These are phyloP conservation scores for Mycena amicta DNA, from an alignment of 768 basidiomycete genomes.

Conservation along the genomic window DNA sequence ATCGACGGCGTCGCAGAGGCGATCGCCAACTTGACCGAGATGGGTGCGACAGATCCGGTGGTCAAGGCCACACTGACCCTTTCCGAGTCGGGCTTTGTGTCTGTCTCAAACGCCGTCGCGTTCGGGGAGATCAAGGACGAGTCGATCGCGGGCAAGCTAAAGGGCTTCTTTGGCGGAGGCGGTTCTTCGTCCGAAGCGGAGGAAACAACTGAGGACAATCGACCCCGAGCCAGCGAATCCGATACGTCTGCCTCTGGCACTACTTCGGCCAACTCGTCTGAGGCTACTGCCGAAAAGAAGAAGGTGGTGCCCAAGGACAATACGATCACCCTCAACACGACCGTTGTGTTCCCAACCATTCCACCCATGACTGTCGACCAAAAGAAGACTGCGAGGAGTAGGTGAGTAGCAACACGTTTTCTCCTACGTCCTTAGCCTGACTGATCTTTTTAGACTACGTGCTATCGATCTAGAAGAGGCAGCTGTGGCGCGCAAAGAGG, in stretches of 20 bases:
- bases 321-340: constrained; percentile 69
- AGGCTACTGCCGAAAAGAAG: constrained; percentile 33
- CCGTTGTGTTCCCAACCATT: constrained; percentile 63
- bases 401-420: constrained; percentile 48
- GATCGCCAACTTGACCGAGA: constrained; percentile 79
- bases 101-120: constrained; percentile 76
- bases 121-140: constrained; percentile 84
- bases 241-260: constrained; percentile 44
- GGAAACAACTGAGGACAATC: constrained; percentile 44
- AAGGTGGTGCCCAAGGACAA: constrained; percentile 48
- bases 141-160: constrained; percentile 79
- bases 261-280: constrained; percentile 38
- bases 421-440: constrained; percentile 5
- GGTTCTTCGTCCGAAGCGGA: constrained; percentile 44
- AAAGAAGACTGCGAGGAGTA: constrained; percentile 71
- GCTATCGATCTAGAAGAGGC: constrained; percentile 78
- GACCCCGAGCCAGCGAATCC: constrained; percentile 42
- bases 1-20: constrained; percentile 76
- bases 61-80: constrained; percentile 84
- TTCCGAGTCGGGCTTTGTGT: constrained; percentile 85
- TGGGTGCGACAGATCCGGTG: constrained; percentile 78
- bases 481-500: constrained; percentile 78
- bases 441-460: constrained; percentile 57
- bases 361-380: constrained; percentile 77
- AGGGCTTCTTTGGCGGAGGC: constrained; percentile 79